These are phyloP conservation scores for Fomitopsis serialis DNA, from an alignment of 768 basidiomycete genomes.

Conservation along the genomic window DNA sequence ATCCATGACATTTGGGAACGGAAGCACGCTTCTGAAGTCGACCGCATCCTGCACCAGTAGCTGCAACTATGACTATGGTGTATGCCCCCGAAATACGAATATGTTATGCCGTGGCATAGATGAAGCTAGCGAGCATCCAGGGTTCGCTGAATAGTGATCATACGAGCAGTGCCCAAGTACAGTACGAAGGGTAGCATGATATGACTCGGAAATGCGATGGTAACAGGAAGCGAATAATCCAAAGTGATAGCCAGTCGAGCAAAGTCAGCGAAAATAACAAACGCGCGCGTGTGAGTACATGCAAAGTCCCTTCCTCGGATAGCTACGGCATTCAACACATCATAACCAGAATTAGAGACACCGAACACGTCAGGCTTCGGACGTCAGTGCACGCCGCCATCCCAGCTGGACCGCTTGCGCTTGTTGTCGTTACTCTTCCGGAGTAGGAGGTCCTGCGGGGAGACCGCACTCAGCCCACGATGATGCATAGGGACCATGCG, in stretches of 20 bases:
- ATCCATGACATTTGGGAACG: slow-evolving; percentile 12
- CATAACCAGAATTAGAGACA: too few species aligned
- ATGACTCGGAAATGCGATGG: neutral
- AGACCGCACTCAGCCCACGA: slow-evolving; percentile 47
- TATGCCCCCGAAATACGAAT: too few species aligned
- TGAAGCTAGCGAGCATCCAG: too few species aligned
- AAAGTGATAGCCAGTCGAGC: neutral
- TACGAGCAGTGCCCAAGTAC: neutral
- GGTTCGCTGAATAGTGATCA: too few species aligned
- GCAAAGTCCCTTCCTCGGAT: too few species aligned
- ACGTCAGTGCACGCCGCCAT: slow-evolving; percentile 32
- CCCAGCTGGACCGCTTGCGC: slow-evolving; percentile 55
- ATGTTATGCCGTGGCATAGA: too few species aligned
- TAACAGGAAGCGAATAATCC: neutral
- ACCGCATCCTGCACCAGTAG: too few species aligned
- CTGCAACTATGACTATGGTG: too few species aligned
- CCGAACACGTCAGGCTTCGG: neutral
- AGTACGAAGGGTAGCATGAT: neutral
- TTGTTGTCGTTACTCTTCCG: slow-evolving; percentile 47
- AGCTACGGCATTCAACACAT: too few species aligned
- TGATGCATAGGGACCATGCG: slow-evolving; percentile 31
- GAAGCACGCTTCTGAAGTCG: too few species aligned
- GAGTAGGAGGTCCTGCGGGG: slow-evolving; percentile 46
- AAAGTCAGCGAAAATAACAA: neutral
- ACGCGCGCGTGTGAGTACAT: too few species aligned